Base-by-base conservation (phyloP, 768 basidiomycete genomes). In the Austroboletus eburneus region DNA sequence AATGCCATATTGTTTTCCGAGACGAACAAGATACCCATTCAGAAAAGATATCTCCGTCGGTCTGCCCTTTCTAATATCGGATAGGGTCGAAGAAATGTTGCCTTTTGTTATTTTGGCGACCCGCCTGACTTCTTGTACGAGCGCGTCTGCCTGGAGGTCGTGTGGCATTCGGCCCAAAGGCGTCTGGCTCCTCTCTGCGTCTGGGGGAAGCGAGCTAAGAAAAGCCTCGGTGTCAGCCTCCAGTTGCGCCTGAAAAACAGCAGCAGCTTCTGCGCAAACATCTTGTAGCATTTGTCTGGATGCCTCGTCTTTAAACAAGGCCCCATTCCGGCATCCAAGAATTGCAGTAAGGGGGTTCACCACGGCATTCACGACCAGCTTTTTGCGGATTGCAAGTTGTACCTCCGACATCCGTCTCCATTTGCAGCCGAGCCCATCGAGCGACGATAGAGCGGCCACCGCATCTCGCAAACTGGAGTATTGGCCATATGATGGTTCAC, bases 291-390 rank as follows among this genome's bases (percentile, higher is more conserved):
- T 63, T 21, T 68, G 65, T 3, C 59, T 52, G 2, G 81, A 74
- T 12, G 69, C 65, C 1, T 56, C 42, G 9, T 76, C 66, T 6
- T 62, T 63, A 59, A 87, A 75, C 17, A 95, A 64, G 1, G 81
- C 80, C 16, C 91, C 91, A 61, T 95, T 95, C 42, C 78, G 74
- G 57, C 91, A 87, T 24, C 80, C 80, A 51, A 91, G 69, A 20
- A 97, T 62, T 9, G 90, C 87, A 0, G 92, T 89, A 46, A 97
- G 74, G 2, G 95, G 83, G 58, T 96, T 92, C 64, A 97, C 79
- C 55, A 82, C 75, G 12, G 83, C 72, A 62, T 95, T 91, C 48
- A 88, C 78, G 24, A 84, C 89, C 36, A 96, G 69, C 68, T 92
- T 93, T 50, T 80, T 81, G 32, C 86, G 82, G 69, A 93, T 78